These are phyloP conservation scores for Chaetomium sp. DNA, from an alignment of 2,329 filamentous ascomycete genomes.

Conservation along the genomic window DNA sequence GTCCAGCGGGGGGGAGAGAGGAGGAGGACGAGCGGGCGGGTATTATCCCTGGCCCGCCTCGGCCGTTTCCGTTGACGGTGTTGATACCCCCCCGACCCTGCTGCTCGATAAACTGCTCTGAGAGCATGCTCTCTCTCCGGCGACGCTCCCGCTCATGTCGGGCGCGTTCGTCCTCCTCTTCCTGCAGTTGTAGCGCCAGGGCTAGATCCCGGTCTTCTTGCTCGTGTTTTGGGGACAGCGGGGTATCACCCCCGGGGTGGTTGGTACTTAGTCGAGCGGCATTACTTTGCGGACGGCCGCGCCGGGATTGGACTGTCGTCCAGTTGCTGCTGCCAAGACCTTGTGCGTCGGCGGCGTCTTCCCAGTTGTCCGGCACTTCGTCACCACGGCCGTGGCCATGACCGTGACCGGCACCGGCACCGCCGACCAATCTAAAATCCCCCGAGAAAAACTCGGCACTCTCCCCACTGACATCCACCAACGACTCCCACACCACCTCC, in stretches of 20 bases:
- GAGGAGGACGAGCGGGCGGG: slow-evolving; percentile 1
- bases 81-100: slow-evolving; percentile 38
- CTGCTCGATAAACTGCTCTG: slow-evolving; percentile 64
- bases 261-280: slow-evolving; percentile 11
- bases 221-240: slow-evolving; percentile 42
- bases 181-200: slow-evolving; percentile 84
- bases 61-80: neutral
- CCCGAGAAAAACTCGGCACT: slow-evolving; percentile 80
- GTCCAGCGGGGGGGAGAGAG: neutral
- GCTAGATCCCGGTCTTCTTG: slow-evolving; percentile 84
- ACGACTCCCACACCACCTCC: slow-evolving; percentile 92
- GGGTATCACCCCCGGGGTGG: slow-evolving; percentile 18
- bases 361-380: slow-evolving; percentile 1
- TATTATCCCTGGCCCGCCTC: slow-evolving; percentile 1
- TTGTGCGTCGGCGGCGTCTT: neutral
- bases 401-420: slow-evolving; percentile 29
- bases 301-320: slow-evolving; percentile 47
- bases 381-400: slow-evolving; percentile 7
- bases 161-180: slow-evolving; percentile 81
- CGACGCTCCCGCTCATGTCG: slow-evolving; percentile 55
- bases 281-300: slow-evolving; percentile 21
- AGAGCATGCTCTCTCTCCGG: slow-evolving; percentile 59
- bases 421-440: slow-evolving; percentile 80
- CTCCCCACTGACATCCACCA: slow-evolving; percentile 81
- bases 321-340: slow-evolving; percentile 32